Evolutionary conservation across 1,284 basidiomycete genomes (phyloP).

Genomic region (Agroathelia rolfsii): DNA sequence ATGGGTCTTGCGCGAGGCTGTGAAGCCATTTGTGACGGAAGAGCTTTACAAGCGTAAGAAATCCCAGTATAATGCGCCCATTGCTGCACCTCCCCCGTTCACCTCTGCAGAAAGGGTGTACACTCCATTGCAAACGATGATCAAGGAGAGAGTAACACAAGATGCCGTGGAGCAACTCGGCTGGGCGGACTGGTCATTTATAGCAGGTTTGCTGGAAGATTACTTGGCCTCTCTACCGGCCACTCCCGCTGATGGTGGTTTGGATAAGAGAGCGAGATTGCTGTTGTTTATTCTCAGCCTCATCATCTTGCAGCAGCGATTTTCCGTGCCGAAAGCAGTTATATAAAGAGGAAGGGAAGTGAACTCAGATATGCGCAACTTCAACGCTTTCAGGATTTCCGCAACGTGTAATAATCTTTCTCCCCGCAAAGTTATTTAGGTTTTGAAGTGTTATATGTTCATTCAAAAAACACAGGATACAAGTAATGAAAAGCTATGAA

Average conservation of each 20-base stretch:
- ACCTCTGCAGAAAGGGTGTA: background rate
- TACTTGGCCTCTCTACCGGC: too few relatives aligned
- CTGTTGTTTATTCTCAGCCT: constrained; percentile 10
- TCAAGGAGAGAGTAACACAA: constrained; percentile 7
- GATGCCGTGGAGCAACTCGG: constrained; percentile 7
- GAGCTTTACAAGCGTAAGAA: constrained; percentile 13
- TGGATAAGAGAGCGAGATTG: constrained; percentile 7
- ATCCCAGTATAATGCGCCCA: constrained; percentile 12
- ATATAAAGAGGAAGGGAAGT: too few relatives aligned
- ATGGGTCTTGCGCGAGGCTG: constrained; percentile 14
- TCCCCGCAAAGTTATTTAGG: too few relatives aligned
- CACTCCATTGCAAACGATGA: constrained; percentile 6
- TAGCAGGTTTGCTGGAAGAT: too few relatives aligned
- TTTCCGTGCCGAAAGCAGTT: constrained; percentile 8
- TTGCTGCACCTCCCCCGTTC: constrained; percentile 3
- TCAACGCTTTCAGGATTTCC: too few relatives aligned
- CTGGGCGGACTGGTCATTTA: too few relatives aligned
- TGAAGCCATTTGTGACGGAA: constrained; percentile 12
- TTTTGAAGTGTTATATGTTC: too few relatives aligned
- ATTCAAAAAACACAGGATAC: too few relatives aligned
- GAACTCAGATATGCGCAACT: too few relatives aligned
- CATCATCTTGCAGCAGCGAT: constrained; percentile 10
- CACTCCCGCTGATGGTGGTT: constrained; percentile 7
- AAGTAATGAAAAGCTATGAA: too few relatives aligned
- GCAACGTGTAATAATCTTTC: too few relatives aligned